Conservation (phyloP, 768 basidiomycete species). For the Lactarius hatsudake region DNA sequence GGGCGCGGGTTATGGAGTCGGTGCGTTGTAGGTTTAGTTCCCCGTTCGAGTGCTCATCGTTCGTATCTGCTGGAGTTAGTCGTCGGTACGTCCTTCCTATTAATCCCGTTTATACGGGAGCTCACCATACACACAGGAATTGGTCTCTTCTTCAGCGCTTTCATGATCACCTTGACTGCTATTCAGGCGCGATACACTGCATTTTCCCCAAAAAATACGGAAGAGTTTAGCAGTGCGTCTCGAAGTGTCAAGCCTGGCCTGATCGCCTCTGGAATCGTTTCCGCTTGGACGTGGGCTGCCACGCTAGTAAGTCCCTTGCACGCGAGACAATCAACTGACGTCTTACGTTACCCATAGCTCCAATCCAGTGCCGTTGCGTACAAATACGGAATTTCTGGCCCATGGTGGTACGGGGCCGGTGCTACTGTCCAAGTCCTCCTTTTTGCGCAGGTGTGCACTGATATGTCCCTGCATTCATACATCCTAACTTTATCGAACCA, state of each 20-base stretch:
- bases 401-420: constrained; percentile 92
- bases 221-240: constrained; percentile 82
- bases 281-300: constrained; percentile 90
- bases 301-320: constrained; percentile 48
- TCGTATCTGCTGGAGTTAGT: constrained; percentile 36
- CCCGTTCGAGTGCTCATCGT: constrained; percentile 14
- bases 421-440: constrained; percentile 85
- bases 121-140: constrained; percentile 52
- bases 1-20: constrained; percentile 84
- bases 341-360: constrained; percentile 40
- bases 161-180: constrained; percentile 76
- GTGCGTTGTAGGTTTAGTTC: constrained; percentile 34
- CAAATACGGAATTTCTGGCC: constrained; percentile 80
- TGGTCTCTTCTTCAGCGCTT: constrained; percentile 80
- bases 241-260: constrained; percentile 86
- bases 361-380: constrained; percentile 86
- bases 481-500: constrained; percentile 32
- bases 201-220: constrained; percentile 73
- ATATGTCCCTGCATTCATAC: background rate
- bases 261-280: constrained; percentile 90
- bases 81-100: constrained; percentile 41
- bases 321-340: background rate
- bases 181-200: constrained; percentile 83
- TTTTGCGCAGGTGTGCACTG: constrained; percentile 66
- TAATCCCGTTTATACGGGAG: background rate